Conservation (phyloP, 805 yeast species). For the Sugiyamaella marilandica region DNA sequence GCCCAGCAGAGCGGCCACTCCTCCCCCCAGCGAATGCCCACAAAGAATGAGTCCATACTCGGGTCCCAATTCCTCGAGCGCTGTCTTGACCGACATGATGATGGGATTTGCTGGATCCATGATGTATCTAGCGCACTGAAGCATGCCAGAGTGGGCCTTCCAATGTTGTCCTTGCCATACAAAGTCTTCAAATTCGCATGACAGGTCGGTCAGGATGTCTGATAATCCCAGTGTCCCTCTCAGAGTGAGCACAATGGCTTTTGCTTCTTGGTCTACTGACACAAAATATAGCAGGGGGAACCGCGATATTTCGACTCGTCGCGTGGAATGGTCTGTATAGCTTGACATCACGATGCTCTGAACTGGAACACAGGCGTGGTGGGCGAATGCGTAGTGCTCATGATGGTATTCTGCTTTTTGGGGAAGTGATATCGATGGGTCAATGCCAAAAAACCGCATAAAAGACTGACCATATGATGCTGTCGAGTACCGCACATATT, state of each 20-base stretch:
- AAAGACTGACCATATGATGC: conserved; percentile 35
- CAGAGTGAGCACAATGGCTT: conserved; percentile 31
- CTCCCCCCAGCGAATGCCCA: conserved; percentile 35
- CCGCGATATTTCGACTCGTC: conserved; percentile 24
- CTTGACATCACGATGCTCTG: conserved; percentile 32
- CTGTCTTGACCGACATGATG: conserved; percentile 25
- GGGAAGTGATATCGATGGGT: conserved; percentile 13
- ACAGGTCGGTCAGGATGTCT: conserved; percentile 32
- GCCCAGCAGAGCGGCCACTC: conserved; percentile 31
- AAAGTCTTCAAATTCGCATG: conserved; percentile 30
- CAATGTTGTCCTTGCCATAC: conserved; percentile 28
- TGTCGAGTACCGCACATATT: conserved; percentile 31
- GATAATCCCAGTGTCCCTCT: conserved; percentile 33
- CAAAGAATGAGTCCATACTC: conserved; percentile 32
- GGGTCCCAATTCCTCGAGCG: conserved; percentile 26
- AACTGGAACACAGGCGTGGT: conserved; percentile 28
- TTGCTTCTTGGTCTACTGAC: conserved; percentile 30
- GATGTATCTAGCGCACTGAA: conserved; percentile 27
- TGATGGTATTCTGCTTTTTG: conserved; percentile 25
- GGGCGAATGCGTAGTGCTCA: conserved; percentile 32
- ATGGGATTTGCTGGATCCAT: conserved; percentile 25
- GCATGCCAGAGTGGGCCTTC: conserved; percentile 33
- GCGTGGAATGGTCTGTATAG: conserved; percentile 22
- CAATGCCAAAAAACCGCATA: conserved; percentile 30
- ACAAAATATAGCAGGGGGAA: conserved; percentile 32